Conservation (phyloP, 2,329 filamentous ascomycete species). For the Fusarium lateritium region DNA sequence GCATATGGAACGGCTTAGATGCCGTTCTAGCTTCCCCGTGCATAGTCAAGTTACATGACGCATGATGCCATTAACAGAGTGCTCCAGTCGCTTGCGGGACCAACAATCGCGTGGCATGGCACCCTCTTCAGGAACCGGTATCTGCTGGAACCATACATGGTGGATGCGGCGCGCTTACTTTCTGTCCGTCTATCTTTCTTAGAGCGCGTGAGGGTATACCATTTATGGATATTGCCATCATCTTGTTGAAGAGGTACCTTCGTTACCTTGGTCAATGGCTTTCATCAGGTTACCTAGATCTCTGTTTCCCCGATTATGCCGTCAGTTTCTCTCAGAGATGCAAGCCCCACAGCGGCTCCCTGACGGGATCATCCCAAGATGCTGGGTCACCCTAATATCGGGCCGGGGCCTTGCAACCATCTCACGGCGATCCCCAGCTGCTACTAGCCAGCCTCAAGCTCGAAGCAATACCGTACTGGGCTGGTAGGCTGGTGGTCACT, state of each 20-base stretch:
- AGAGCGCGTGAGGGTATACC: neutral
- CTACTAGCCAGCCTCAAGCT: conserved; percentile 8
- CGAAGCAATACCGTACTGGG: neutral
- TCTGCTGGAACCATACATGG: neutral
- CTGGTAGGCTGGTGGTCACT: too few species aligned
- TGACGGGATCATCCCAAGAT: conserved; percentile 39
- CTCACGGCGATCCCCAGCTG: conserved; percentile 24
- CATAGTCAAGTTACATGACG: conserved; percentile 36
- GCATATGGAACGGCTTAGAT: conserved; percentile 31
- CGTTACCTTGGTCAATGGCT: neutral
- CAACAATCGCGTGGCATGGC: conserved; percentile 26
- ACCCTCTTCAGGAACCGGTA: conserved; percentile 12
- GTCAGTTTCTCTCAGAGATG: neutral
- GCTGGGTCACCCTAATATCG: conserved; percentile 44
- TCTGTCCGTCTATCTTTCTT: neutral
- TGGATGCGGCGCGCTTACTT: conserved; percentile 6
- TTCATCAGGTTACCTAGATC: neutral
- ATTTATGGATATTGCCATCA: neutral
- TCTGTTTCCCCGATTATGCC: conserved; percentile 7
- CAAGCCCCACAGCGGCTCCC: conserved; percentile 41
- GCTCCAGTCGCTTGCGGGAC: conserved; percentile 26
- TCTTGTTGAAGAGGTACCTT: neutral
- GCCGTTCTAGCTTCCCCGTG: conserved; percentile 30
- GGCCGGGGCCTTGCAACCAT: conserved; percentile 45
- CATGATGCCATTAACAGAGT: conserved; percentile 41